Percentiles rank a stretch among this genome's conserved stretches.
These are phyloP conservation scores for Alternaria sp. DNA, from an alignment of 2,329 filamentous ascomycete species.

Conservation along the genomic window DNA sequence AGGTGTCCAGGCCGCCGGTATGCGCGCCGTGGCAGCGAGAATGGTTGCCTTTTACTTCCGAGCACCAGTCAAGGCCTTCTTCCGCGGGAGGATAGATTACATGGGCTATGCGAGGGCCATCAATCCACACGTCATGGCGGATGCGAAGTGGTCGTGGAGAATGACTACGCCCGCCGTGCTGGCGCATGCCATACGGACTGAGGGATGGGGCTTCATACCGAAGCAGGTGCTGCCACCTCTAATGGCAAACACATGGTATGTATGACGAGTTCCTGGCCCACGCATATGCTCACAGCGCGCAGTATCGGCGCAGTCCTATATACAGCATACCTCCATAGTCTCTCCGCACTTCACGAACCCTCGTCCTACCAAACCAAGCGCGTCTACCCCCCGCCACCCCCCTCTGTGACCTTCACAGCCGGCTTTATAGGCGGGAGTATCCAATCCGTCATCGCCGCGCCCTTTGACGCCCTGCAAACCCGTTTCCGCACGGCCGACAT, in stretches of 20 bases:
- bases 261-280: too few species aligned
- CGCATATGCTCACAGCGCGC: slow-evolving; percentile 14
- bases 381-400: slow-evolving; percentile 73
- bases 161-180: slow-evolving; percentile 75
- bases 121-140: slow-evolving; percentile 62
- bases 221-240: slow-evolving; percentile 80
- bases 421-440: slow-evolving; percentile 73
- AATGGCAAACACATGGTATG: slow-evolving; percentile 73
- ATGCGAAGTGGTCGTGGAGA: slow-evolving; percentile 65
- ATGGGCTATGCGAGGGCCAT: slow-evolving; percentile 70
- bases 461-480: slow-evolving; percentile 77
- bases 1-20: slow-evolving; percentile 84
- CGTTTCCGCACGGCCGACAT: slow-evolving; percentile 72
- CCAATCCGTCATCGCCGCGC: slow-evolving; percentile 76
- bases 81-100: slow-evolving; percentile 88
- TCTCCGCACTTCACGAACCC: slow-evolving; percentile 72
- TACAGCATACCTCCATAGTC: slow-evolving; percentile 75
- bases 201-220: slow-evolving; percentile 77
- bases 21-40: slow-evolving; percentile 83
- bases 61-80: slow-evolving; percentile 90
- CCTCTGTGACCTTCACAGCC: slow-evolving; percentile 70
- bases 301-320: slow-evolving; percentile 77
- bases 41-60: slow-evolving; percentile 90
- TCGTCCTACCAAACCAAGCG: slow-evolving; percentile 68
- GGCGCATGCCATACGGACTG: slow-evolving; percentile 70